phyloP scores from a whole-genome alignment of 2,329 filamentous ascomycete genomes.

The Diaporthe nobilis region DNA sequence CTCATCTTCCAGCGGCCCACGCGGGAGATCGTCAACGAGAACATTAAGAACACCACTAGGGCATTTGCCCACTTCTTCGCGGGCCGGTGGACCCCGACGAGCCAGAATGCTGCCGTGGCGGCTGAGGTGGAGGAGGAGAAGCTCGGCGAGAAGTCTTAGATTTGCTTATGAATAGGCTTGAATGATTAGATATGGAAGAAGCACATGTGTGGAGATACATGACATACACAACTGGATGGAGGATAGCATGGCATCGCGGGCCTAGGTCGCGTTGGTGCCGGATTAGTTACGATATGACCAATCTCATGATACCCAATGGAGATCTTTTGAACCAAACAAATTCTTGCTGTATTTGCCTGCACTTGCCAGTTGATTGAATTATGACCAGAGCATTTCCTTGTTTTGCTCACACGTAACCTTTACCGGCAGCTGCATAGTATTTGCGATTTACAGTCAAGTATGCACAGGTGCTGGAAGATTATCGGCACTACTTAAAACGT shows the following conservation, averaged over 20 bases:
- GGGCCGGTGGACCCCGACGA: conserved; percentile 35
- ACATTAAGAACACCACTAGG: conserved; percentile 55
- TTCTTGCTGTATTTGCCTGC: neutral
- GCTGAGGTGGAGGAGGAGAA: conserved; percentile 37
- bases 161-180: neutral
- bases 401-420: neutral
- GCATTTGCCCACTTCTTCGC: conserved; percentile 40
- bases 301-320: conserved; percentile 37
- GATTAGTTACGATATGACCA: conserved; percentile 19
- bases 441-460: neutral
- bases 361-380: neutral
- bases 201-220: neutral
- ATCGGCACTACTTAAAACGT: neutral
- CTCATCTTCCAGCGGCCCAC: conserved; percentile 76
- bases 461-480: neutral
- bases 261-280: conserved; percentile 2
- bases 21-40: conserved; percentile 72
- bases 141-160: conserved; percentile 39
- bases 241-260: neutral
- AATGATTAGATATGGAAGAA: neutral
- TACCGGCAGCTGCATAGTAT: neutral
- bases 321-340: conserved; percentile 8
- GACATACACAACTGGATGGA: neutral
- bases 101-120: conserved; percentile 26
- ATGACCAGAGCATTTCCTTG: too few relatives aligned